phyloP scores from a whole-genome alignment of 192 early-diverging fungal genomes.

The Phycomyces nitens region DNA sequence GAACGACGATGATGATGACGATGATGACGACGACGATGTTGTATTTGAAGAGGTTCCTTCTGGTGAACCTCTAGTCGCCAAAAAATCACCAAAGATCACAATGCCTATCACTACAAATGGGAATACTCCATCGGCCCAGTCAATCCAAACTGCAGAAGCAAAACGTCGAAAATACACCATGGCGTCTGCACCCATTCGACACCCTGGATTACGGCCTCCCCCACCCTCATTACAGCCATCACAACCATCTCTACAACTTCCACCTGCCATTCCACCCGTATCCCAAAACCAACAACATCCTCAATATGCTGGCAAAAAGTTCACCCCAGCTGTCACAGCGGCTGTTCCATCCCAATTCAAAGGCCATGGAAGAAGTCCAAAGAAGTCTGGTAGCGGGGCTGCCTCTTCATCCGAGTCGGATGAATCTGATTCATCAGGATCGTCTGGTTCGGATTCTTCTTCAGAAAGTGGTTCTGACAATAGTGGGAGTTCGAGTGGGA shows the following conservation, averaged over 20 bases:
- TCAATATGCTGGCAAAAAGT: slow-evolving; percentile 5
- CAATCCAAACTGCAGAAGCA: background rate
- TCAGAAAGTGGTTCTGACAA: background rate
- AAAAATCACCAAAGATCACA: no score
- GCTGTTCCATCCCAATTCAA: background rate
- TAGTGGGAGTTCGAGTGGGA: slow-evolving; percentile 11
- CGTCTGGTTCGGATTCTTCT: slow-evolving; percentile 9
- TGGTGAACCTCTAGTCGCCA: background rate
- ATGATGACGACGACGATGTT: slow-evolving; percentile 5
- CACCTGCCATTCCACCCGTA: background rate
- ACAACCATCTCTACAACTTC: background rate
- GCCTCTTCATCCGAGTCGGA: slow-evolving; percentile 12
- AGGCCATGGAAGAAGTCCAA: background rate
- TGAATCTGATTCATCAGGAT: background rate
- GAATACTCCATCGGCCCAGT: background rate
- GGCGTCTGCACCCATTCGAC: slow-evolving; percentile 23
- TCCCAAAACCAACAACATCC: background rate
- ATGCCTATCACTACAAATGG: background rate
- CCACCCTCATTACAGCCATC: background rate
- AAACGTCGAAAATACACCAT: slow-evolving; percentile 22
- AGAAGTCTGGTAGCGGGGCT: background rate
- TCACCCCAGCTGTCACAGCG: background rate
- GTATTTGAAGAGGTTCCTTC: slow-evolving; percentile 23
- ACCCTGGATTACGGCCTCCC: slow-evolving; percentile 6
- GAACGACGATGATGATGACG: background rate